A percentile compares a stretch with the other conserved stretches of the same genome.
phyloP scores from a whole-genome alignment of 2,329 filamentous ascomycete species.

The Beauveria sp. region DNA sequence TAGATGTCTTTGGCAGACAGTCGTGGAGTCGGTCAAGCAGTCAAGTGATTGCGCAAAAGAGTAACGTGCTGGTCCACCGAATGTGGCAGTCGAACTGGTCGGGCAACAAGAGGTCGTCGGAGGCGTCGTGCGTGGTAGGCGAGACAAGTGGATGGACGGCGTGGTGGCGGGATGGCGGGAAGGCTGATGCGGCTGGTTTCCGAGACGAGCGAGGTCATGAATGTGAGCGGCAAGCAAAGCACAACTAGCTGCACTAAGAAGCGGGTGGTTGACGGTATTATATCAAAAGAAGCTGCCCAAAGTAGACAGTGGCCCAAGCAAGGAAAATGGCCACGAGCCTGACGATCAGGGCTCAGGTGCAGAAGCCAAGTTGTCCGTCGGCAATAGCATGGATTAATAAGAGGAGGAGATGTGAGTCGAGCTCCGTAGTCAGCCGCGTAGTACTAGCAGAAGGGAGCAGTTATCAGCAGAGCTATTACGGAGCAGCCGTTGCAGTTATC shows the following conservation, averaged over 20 bases:
- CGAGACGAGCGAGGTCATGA: not conserved
- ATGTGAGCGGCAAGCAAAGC: not conserved
- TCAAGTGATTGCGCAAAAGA: conserved; percentile 3
- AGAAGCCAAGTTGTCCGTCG: not conserved
- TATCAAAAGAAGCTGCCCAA: conserved; percentile 1
- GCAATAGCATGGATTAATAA: not conserved
- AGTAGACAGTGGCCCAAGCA: not conserved
- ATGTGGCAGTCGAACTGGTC: not conserved
- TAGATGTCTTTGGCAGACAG: conserved; percentile 5
- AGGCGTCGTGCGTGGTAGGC: not conserved
- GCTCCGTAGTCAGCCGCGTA: not conserved
- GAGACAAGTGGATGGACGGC: conserved; percentile 4
- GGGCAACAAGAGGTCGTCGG: not conserved
- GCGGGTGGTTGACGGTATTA: not conserved
- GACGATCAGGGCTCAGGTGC: not conserved
- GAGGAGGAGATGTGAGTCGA: not conserved
- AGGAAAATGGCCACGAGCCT: not conserved
- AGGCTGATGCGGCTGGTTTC: not conserved
- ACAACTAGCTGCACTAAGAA: not conserved
- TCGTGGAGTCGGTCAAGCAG: not conserved
- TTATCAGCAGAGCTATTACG: not conserved
- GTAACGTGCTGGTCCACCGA: conserved; percentile 4
- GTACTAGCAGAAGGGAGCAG: not conserved
- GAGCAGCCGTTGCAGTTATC: not conserved
- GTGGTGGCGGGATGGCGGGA: conserved; percentile 3